Evolutionary conservation across 2,329 filamentous ascomycete genomes (phyloP), one percentile per base, ranked within the genome.

Genomic region (Mollisiaceae sp.): DNA sequence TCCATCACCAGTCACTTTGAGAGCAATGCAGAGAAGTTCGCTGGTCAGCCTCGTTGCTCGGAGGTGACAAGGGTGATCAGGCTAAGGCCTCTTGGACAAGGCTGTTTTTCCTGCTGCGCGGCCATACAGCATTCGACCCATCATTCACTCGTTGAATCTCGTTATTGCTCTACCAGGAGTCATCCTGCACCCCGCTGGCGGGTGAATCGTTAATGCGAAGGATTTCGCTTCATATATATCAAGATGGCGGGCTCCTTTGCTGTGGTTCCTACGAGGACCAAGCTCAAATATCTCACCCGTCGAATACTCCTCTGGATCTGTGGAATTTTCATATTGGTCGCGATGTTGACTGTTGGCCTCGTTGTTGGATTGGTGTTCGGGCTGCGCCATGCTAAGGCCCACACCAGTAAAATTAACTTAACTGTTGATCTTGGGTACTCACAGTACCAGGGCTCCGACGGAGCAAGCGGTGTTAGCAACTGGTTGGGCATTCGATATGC

Each of bases 401-500:
- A 59, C n/a, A 22, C 39, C 18, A 45, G 12, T 8, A 65, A 50
- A 50, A 32, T 60, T 47, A 14, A 27, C 18, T 62, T 69, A 57
- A 67, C 41, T 14, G 72, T 93, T 15, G 81, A 91, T 67, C 80
- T 94, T 24, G 83, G 82, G 2, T 94, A 93, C 74, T 84, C 88
- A 36, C 84, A 81, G 32, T 93, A 93, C 73, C 77, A 82, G 59
- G 91, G 91, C 9, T 77, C 79, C 4, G 73, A 80, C 1, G 79
- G 83, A 1, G 70, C 77, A 0, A 85, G 85, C 70, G 89, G 88
- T 0, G 79, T 93, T 57, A 87, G 85, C 2, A 83, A 89, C 75
- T 94, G 90, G 90, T 82, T 92, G 8, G 91, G 91, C 1, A 86
- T 95, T 68, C 86, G 90, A 52, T 95, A 87, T 79, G 91, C 91